Conservation (phyloP, 108 stramenopile species). For the Parmales sp. region DNA sequence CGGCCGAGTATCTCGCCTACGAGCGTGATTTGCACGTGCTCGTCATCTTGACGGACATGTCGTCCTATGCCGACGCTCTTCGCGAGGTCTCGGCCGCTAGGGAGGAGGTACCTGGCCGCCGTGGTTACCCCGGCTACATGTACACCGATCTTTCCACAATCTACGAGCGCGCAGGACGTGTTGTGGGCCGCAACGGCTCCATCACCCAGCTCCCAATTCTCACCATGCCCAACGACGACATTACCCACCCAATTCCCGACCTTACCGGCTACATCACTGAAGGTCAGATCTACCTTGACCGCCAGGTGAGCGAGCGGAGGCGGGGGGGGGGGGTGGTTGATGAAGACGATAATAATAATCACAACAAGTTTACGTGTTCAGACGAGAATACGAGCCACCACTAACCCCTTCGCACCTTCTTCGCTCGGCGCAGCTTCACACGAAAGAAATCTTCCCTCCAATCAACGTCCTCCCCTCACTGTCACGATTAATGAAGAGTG, state of each 20-base stretch:
- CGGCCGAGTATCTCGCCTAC: conserved; percentile 98
- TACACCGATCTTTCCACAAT: conserved; percentile 99
- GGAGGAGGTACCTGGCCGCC: conserved; percentile 98
- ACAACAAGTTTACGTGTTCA: too few relatives aligned
- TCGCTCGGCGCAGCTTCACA: conserved; percentile 37
- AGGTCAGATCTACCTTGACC: conserved; percentile 97
- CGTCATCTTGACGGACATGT: conserved; percentile 98
- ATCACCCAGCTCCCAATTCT: conserved; percentile 99
- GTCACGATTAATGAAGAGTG: conserved; percentile 98
- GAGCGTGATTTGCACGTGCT: conserved; percentile 98
- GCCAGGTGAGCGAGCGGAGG: conserved; percentile 82
- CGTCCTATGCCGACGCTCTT: conserved; percentile 96
- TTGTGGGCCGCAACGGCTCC: conserved; percentile 94
- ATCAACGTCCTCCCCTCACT: conserved; percentile 98
- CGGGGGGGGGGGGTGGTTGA: too few relatives aligned
- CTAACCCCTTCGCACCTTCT: neutral
- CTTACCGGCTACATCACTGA: conserved; percentile 99
- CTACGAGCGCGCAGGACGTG: conserved; percentile 98
- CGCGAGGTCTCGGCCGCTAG: conserved; percentile 98
- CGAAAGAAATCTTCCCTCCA: conserved; percentile 97
- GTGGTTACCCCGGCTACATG: conserved; percentile 99
- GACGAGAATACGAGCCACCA: too few relatives aligned
- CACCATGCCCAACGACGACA: conserved; percentile 99
- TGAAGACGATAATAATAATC: too few relatives aligned
- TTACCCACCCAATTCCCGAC: conserved; percentile 99